phyloP scores from a whole-genome alignment of 208 protist species.

The Naegleria lovaniensis region DNA sequence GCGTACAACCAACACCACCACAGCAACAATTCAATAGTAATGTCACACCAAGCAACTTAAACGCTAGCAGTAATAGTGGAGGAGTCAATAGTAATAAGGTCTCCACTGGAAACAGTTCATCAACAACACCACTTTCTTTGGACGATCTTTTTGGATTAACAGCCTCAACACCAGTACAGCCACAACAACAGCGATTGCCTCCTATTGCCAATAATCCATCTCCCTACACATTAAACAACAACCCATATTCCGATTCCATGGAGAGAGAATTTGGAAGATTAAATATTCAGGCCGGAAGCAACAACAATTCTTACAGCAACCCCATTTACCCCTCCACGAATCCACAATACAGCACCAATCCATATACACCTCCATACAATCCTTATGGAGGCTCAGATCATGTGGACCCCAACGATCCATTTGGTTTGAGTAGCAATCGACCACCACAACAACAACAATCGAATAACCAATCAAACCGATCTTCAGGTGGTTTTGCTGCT shows the following conservation, averaged over 20 bases:
- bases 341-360: not conserved
- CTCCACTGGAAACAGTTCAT: not conserved
- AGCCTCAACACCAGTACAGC: not conserved
- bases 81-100: not conserved
- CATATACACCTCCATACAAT: not conserved
- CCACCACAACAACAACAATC: not conserved
- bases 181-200: not conserved
- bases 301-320: not conserved
- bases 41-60: not conserved
- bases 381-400: not conserved
- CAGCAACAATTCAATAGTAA: too few species aligned
- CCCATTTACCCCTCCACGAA: not conserved
- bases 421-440: too few species aligned
- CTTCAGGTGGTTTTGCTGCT: not conserved
- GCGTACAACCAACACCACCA: not conserved
- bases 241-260: not conserved
- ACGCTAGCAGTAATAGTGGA: not conserved
- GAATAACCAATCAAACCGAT: not conserved
- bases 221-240: not conserved
- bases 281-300: not conserved
- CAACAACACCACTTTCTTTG: not conserved
- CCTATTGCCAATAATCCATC: not conserved
- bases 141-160: not conserved
- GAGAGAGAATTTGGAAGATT: not conserved
- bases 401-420: not conserved